Conservation (phyloP, 1,284 basidiomycete genomes). For the Puccinia horiana region DNA sequence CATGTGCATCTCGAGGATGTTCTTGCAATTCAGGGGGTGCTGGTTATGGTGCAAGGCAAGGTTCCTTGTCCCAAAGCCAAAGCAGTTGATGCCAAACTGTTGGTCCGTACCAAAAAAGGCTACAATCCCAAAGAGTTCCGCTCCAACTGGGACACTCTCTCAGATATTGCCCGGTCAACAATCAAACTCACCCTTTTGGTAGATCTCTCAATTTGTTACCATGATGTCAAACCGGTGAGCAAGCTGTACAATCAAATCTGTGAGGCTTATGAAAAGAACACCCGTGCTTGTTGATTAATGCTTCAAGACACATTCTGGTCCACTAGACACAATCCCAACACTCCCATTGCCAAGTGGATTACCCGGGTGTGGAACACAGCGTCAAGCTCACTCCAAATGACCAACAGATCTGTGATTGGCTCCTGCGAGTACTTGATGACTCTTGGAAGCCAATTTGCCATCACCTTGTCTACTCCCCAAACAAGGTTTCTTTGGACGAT, state of each 20-base stretch:
- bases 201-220: neutral
- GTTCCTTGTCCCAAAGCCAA: neutral
- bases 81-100: neutral
- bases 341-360: neutral
- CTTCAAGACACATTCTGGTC: neutral
- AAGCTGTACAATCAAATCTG: neutral
- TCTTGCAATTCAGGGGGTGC: neutral
- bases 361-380: neutral
- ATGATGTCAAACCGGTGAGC: neutral
- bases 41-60: neutral
- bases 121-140: neutral
- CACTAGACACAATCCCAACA: neutral
- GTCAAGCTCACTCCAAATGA: neutral
- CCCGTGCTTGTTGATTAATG: neutral
- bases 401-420: neutral
- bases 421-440: neutral
- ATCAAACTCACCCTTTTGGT: neutral
- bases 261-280: neutral
- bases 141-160: neutral
- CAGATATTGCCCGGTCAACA: neutral
- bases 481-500: neutral
- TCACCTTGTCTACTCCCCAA: neutral
- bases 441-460: neutral
- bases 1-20: neutral
- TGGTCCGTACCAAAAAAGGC: neutral